Base-by-base conservation (phyloP, 2,329 filamentous ascomycete species). In the Cryphonectria naterciae region DNA sequence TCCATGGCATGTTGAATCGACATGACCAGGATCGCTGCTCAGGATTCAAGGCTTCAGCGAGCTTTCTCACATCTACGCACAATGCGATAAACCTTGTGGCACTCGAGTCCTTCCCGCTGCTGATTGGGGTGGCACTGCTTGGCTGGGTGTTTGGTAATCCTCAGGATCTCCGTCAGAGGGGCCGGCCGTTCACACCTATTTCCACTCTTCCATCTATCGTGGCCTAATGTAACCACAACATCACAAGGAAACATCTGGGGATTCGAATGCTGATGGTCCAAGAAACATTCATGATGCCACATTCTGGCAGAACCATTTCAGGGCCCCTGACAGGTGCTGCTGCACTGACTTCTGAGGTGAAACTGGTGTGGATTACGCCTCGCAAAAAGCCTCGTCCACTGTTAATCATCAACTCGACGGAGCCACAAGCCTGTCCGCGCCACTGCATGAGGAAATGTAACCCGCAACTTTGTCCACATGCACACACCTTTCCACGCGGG, bases 381-480 rank as follows among this genome's bases (percentile, higher is more conserved):
- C 65, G 68, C 46, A 67, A 61, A 68, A 72, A 70, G 70, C 70
- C 70, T 70, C 68, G 43, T 56, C 65, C 60, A n/a, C 61, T 68
- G n/a, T 54, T 41, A n/a, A 25, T 54, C 46, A 35, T 39, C 39
- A 60, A 67, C 63, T 67, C 56, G 64, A 65, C 69, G 66, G 60
- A 70, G 63, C 67, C 68, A 49, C 49, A 65, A 65, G 49, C 62
- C 61, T 58, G 67, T 65, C 60, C 64, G 70, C 60, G 65, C 68
- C 64, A 61, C 68, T 52, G 32, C 68, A 68, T 70, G 37, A 41
- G 25, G 28, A 65, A 58, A 68, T 67, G 62, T 65, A 67, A 67
- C 64, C 60, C 41, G 60, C 49, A 63, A 65, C 49, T 66, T 61
- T 61, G 68, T 49, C 63, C 39, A 61, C 62, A 43, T 66, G 63